These are phyloP conservation scores for Avena eriantha DNA, from an alignment of 176 grass and related monocot genomes.

Conservation along the genomic window DNA sequence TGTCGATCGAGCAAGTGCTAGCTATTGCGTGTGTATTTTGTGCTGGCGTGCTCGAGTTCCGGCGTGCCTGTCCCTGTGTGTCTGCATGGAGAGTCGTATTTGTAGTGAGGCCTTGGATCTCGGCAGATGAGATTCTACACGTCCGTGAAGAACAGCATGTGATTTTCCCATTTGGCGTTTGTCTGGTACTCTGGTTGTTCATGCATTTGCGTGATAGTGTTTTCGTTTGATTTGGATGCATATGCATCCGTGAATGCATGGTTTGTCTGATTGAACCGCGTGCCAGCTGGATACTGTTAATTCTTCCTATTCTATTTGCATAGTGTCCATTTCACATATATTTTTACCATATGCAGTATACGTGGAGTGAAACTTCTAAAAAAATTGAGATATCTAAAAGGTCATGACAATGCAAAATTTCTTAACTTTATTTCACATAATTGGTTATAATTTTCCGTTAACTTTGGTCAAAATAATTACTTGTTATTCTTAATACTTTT, in stretches of 20 bases:
- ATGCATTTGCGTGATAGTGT: background rate
- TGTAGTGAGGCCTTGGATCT: slow-evolving; percentile 1
- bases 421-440: too few relatives aligned
- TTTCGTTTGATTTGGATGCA: background rate
- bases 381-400: too few relatives aligned
- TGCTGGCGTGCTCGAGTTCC: background rate
- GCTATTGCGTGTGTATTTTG: background rate
- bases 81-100: slow-evolving; percentile 3
- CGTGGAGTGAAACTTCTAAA: too few relatives aligned
- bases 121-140: background rate
- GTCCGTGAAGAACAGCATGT: slow-evolving; percentile 1
- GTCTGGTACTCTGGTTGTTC: background rate
- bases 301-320: background rate
- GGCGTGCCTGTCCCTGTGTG: background rate
- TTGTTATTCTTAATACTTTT: too few relatives aligned
- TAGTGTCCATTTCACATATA: background rate
- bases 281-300: background rate
- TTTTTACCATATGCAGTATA: too few relatives aligned
- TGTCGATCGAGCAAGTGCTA: background rate
- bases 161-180: background rate
- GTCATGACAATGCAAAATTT: too few relatives aligned
- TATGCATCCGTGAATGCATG: slow-evolving; percentile 16
- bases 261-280: background rate
- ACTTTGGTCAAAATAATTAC: too few relatives aligned
- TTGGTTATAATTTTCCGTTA: too few relatives aligned